Evolutionary conservation across 2,329 filamentous ascomycete genomes (phyloP), one percentile per base, ranked within the genome.

Genomic region (Exophiala aquamarina): DNA sequence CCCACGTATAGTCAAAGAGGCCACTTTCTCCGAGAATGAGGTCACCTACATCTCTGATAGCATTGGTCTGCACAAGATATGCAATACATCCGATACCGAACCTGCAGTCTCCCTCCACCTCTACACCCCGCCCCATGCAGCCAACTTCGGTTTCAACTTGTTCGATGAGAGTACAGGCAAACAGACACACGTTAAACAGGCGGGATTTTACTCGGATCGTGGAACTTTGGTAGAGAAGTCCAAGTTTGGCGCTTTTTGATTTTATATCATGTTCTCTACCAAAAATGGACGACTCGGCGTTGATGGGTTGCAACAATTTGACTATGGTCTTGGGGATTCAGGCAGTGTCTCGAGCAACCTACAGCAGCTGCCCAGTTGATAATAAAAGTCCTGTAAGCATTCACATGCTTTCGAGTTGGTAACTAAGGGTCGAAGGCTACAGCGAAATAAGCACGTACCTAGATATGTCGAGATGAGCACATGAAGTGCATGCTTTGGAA

Each of bases 11-110:
- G 84, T 83, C 55, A 83, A 81, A 35, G 79, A 88, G 61, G 87
- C 79, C 31, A 77, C 75, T 33, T 87, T 89, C 61, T 70, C 74
- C 40, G 75, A 84, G 62, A 85, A 92, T 56, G 74, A 86, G 53
- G 89, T 95, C 31, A 85, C 89, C 7, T 95, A 95, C 68, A 95
- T 96, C 84, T 87, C 88, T 31, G 91, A 95, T 65, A 82, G 75
- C 70, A 81, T 95, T 20, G 91, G 91, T 15, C 75, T 96, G 33
- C 91, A 96, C 70, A 82, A 84, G 44, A 85, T 95, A 50, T 82
- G 79, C 56, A 95, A 95, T 66, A 79, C 81, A 19, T 69, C 73
- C 38, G 76, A 79, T 60, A 81, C 89, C 9, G 57, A 60, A 64
- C 83, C 86, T 63, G 91, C 90, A 56, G 84, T 95, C 39, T 95